A percentile compares a stretch with the other conserved stretches of the same genome.
Conservation (phyloP, 306 rosid species). For the Pueraria montana region DNA sequence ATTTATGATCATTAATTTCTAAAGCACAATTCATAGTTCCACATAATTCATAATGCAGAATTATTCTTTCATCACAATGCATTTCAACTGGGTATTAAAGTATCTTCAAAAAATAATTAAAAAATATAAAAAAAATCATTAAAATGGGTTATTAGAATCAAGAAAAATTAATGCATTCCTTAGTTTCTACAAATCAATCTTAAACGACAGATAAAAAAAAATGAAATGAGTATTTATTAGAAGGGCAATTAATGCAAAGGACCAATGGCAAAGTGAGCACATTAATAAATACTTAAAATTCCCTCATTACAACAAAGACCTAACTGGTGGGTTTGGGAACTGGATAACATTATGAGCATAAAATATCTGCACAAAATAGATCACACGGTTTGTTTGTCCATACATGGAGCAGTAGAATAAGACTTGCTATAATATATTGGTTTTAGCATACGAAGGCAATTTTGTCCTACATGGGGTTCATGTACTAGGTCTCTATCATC, state of each 20-base stretch:
- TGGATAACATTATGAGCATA: constrained; percentile 50
- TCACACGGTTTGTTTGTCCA: constrained; percentile 43
- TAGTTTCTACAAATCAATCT: too few relatives aligned
- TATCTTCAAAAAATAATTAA: background rate
- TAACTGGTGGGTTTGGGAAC: constrained; percentile 31
- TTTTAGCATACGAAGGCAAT: constrained; percentile 36
- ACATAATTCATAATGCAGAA: background rate
- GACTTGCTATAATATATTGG: constrained; percentile 48
- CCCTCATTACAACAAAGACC: constrained; percentile 20
- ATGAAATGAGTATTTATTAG: too few relatives aligned
- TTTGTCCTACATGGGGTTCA: constrained; percentile 61
- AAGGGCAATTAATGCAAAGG: background rate
- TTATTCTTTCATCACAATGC: background rate
- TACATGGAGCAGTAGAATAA: constrained; percentile 37
- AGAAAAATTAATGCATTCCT: too few relatives aligned
- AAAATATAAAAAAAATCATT: background rate
- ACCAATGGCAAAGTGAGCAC: constrained; percentile 42
- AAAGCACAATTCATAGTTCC: background rate
- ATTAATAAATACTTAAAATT: constrained; percentile 5
- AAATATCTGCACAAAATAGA: background rate
- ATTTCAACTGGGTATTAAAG: background rate
- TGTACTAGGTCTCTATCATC: constrained; percentile 61
- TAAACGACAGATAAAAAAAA: too few relatives aligned
- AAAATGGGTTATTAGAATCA: background rate
- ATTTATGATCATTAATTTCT: constrained; percentile 8